Base-by-base conservation (phyloP, 768 basidiomycete species). In the Podaxis sp. region DNA sequence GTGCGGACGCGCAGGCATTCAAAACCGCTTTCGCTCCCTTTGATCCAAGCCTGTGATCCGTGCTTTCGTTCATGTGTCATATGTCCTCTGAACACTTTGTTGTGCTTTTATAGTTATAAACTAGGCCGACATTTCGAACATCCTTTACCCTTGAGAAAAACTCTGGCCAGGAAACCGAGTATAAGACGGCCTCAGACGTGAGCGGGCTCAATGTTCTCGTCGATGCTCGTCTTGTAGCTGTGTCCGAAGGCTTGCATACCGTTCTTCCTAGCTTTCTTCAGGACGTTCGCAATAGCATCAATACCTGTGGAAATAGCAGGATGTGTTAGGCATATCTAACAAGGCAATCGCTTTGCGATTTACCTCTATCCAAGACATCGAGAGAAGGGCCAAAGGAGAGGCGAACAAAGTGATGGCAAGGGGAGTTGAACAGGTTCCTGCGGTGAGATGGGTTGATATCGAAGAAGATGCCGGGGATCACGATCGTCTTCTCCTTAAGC, bases 381-480 rank as follows among this genome's bases (percentile, higher is more conserved):
- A 95, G 68, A 22, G 92, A 90, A 5, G 93, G 93, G 0, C 93
- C 92, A 70, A 95, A 95, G 30, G 90, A 92, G 40, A 97, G 75
- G 24, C 96, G 87, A 26, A 97, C 88, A 67, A 92, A 97, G 71
- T 91, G 88, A 75, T 93, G 90, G 76, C 93, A 96, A 9, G 95
- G 92, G 15, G 92, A 94, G 69, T 88, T 86, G 79, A 96, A 93
- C 57, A 97, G 77, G 73, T 96, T 93, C 65, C 95, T 85, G 68
- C 94, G 87, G 68, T 95, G 90, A 15, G 89, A 63, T 24, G 90
- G 91, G 74, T 85, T 89, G 71, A 92, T 89, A 68, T 92, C 91
- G 67, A 94, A 94, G 80, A 94, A 95, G 67, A 92, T 92, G 11
- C 95, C 95, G 4, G 94, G 93, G 52, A 95, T 93, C 59, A 93